Conservation (phyloP, 1,284 basidiomycete genomes). For the Kalmanozyma brasiliensis region DNA sequence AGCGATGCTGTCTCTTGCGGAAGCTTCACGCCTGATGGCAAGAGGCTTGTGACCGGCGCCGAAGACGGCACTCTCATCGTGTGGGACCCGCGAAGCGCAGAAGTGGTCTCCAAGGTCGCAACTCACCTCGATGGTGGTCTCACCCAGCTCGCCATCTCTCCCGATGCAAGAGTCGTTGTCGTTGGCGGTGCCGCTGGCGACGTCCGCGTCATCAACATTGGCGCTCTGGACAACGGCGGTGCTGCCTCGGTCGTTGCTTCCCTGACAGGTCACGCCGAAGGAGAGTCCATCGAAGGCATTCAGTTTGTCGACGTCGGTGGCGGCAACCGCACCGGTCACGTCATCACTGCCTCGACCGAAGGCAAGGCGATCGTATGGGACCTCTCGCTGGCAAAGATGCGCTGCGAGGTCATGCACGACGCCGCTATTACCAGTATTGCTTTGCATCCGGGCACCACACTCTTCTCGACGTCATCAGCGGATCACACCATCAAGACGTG, state of each 20-base stretch:
- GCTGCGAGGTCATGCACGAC: constrained; percentile 47
- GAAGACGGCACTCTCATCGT: constrained; percentile 84
- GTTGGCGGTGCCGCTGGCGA: constrained; percentile 86
- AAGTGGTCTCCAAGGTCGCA: constrained; percentile 81
- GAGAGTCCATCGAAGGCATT: constrained; percentile 88
- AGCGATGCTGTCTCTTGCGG: constrained; percentile 85
- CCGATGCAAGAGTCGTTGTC: constrained; percentile 75
- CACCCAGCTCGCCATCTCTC: constrained; percentile 85
- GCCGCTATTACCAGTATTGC: constrained; percentile 51
- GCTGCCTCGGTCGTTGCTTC: constrained; percentile 80
- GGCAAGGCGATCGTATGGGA: constrained; percentile 96
- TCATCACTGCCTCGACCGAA: constrained; percentile 90
- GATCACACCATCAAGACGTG: constrained; percentile 89
- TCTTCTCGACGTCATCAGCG: constrained; percentile 74
- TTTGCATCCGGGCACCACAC: constrained; percentile 84
- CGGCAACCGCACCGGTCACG: constrained; percentile 73
- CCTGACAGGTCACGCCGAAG: constrained; percentile 85
- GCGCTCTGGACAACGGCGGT: constrained; percentile 71
- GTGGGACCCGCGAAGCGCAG: constrained; percentile 87
- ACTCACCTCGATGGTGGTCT: constrained; percentile 78
- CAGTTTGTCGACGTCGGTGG: constrained; percentile 83
- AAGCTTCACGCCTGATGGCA: constrained; percentile 86
- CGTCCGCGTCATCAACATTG: constrained; percentile 84
- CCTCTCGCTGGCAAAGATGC: constrained; percentile 73
- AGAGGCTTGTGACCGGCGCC: constrained; percentile 83